Base-by-base conservation (phyloP, 129 eudicot genomes). In the Helichrysum umbraculigerum region DNA sequence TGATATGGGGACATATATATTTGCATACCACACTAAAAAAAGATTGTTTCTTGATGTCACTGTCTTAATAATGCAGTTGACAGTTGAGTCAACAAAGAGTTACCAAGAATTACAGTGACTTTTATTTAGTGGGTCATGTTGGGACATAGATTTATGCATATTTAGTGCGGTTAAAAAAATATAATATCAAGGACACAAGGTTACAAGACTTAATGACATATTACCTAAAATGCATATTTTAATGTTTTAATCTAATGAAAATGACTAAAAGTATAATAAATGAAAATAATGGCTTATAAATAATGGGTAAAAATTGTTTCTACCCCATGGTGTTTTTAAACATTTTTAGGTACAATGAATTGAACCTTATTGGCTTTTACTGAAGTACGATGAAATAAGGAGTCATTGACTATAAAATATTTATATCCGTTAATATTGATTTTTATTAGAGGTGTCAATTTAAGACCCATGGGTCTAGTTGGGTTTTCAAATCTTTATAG, bases 1-100 rank as follows among this genome's bases (percentile, higher is more conserved):
- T 25, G 1, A 25, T 25, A 68, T 68, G 41, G 7, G 37, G 25
- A 32, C 25, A 58, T 2, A 20, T 10, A 16, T 16, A 54, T 17
- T 17, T 12, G 14, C 17, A 44, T 44, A 44, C 52, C 52, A 44
- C 52, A 44, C 21, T 42, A n/a, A 14, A 20, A 50, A 20, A 15
- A 10, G 20, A 25, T 1, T 12, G 1, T 65, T 64, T 32, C 7
- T 63, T 47, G 22, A 76, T 51, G 66, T 76, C 79, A 20, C 66
- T 51, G 50, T 76, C 66, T 35, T 33, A 51, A 76, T 65, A 66
- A 76, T 76, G 52, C 12, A 30, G 60, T 50, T 12, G 5, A 44
- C 21, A 52, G 44, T 50, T 12, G 17, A 44, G 17, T 44, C 52
- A 12, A 44, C 16, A 44, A 44, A 50, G 21, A 21, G 41, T 44